Evolutionary conservation across 2,329 filamentous ascomycete genomes (phyloP).

Genomic region (Phialophora chinensis): DNA sequence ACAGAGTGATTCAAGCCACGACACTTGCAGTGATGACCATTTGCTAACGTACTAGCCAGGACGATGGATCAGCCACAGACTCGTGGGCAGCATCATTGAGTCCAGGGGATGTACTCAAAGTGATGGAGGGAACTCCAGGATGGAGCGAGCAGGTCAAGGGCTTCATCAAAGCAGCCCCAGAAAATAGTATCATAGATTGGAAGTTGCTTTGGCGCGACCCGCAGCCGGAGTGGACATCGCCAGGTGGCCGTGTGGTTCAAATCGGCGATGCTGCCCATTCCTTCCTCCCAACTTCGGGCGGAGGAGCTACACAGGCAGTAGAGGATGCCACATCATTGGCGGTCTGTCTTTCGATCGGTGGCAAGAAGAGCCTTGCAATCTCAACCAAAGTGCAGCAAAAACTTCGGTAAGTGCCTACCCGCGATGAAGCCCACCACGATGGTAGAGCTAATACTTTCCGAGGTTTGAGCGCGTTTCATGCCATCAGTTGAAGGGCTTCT

Average conservation of each 20-base stretch:
- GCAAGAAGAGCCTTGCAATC: slow-evolving; percentile 58
- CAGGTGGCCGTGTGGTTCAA: slow-evolving; percentile 50
- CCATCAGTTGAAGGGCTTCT: slow-evolving; percentile 55
- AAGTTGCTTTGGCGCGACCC: slow-evolving; percentile 26
- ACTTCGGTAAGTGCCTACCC: slow-evolving; percentile 41
- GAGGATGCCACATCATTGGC: slow-evolving; percentile 58
- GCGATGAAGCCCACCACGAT: too few relatives aligned
- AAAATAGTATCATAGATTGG: slow-evolving; percentile 15
- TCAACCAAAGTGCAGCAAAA: slow-evolving; percentile 39
- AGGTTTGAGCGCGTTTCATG: slow-evolving; percentile 51
- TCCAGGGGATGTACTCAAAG: slow-evolving; percentile 40
- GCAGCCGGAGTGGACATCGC: slow-evolving; percentile 44
- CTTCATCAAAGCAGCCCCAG: slow-evolving; percentile 34
- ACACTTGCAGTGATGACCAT: too few relatives aligned
- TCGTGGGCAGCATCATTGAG: slow-evolving; percentile 48
- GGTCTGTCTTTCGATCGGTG: slow-evolving; percentile 46
- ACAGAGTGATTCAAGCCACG: too few relatives aligned
- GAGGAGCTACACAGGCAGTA: slow-evolving; percentile 57
- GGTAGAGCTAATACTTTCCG: too few relatives aligned
- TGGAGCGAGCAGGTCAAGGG: slow-evolving; percentile 50
- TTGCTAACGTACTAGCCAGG: too few relatives aligned
- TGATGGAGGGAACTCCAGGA: not conserved
- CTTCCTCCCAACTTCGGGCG: slow-evolving; percentile 56
- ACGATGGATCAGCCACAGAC: slow-evolving; percentile 57
- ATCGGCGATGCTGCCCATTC: slow-evolving; percentile 60